Base-by-base conservation (phyloP, 2,329 filamentous ascomycete genomes). In the Neocatenulostroma microsporum region DNA sequence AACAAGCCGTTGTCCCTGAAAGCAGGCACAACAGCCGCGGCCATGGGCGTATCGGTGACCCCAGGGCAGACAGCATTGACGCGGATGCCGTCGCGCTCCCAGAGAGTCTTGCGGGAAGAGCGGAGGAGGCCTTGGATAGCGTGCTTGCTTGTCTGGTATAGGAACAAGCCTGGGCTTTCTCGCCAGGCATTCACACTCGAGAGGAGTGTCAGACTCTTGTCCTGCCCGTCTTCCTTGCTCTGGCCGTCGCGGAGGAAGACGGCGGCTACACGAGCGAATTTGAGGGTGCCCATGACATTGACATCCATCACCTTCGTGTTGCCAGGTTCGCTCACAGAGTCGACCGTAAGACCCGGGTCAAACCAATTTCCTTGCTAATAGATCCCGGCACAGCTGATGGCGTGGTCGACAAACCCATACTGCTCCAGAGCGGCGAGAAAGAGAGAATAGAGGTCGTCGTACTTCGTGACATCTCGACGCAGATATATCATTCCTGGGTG, bases 101-200 rank as follows among this genome's bases (percentile, higher is more conserved):
- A 44, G 5, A 53, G 40, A 1, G 43, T 44, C 36, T 51, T 52
- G 9, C 50, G 37, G 4, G 48, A 40, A 12, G 45, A 45, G n/a
- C 51, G 47, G 1, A 50, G 30, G 19, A 51, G 30, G 12, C 51
- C 51, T 12, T 50, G 50, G 17, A 54, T 37, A 13, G 42, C 51
- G 30, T 51, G 49, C 27, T 54, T 54, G 2, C 43, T 46, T 3
- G 41, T 46, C 42, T 53, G 51, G 42, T 73, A 73, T 21, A 69
- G 52, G 33, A 64, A 65, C 2, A 72, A 49, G 0, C 67, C 66
- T 0, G 70, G 67, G 3, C 62, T 61, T 25, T 70, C 66, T 8
- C 64, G 68, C 47, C 72, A 70, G 6, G 68, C 69, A 2, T 68
- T 67, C 2, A 66, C 59, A 8, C 64, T 71, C 26, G 66, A 64